phyloP scores from a whole-genome alignment of 176 grass and related monocot genomes.

The Tillandsia fasciculata region DNA sequence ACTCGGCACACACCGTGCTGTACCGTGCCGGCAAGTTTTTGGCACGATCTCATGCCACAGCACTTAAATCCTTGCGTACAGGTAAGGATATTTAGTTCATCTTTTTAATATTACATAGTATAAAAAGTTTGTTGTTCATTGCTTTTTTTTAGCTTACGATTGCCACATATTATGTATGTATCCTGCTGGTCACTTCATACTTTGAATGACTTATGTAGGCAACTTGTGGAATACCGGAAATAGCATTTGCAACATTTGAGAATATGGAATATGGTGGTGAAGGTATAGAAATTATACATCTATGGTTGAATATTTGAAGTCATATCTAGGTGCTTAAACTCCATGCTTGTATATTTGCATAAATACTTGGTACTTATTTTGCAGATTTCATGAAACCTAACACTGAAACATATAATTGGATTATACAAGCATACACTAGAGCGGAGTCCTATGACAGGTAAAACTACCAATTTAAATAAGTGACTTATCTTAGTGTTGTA shows the following conservation, averaged over 20 bases:
- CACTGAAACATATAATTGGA: conserved; percentile 91
- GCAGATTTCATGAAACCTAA: conserved; percentile 92
- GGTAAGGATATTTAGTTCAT: conserved; percentile 38
- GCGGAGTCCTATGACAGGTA: conserved; percentile 90
- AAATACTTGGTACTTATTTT: conserved; percentile 25
- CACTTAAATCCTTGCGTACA: conserved; percentile 10
- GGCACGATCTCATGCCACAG: too few relatives aligned
- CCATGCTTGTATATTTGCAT: neutral
- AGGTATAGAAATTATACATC: conserved; percentile 34
- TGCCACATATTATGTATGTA: neutral
- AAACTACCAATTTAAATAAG: neutral
- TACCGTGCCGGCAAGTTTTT: too few relatives aligned
- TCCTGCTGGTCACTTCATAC: neutral
- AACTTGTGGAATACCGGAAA: conserved; percentile 90
- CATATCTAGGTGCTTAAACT: neutral
- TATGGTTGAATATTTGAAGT: neutral
- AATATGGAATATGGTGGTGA: conserved; percentile 98
- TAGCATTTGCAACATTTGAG: conserved; percentile 90
- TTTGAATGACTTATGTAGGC: conserved; percentile 45
- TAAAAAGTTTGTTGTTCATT: neutral
- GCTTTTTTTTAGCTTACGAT: neutral
- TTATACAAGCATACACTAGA: conserved; percentile 96
- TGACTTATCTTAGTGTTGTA: neutral
- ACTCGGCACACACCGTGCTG: too few relatives aligned
- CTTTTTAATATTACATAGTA: conserved; percentile 12